phyloP scores from a whole-genome alignment of 2,329 filamentous ascomycete species.

The Emergomyces pasteurianus region DNA sequence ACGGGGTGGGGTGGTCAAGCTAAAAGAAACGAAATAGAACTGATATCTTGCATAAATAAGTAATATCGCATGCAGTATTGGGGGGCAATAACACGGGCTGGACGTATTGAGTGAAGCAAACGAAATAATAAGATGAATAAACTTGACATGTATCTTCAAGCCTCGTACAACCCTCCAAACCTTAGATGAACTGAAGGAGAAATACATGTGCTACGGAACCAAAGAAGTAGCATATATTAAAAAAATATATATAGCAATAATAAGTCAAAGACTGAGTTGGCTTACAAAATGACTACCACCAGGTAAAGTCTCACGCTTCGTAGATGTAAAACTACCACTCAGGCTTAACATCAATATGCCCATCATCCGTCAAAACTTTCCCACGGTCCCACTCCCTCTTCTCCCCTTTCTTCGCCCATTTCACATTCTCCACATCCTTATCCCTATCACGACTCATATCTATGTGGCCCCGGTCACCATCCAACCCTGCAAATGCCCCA shows the following conservation, averaged over 20 bases:
- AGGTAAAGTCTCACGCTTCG: background rate
- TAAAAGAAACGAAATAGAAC: background rate
- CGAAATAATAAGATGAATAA: background rate
- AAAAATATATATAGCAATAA: background rate
- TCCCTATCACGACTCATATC: slow-evolving; percentile 24
- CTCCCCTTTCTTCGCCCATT: slow-evolving; percentile 61
- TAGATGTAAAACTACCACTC: slow-evolving; percentile 28
- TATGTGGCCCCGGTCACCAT: slow-evolving; percentile 7
- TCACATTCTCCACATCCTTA: slow-evolving; percentile 55
- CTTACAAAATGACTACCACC: background rate
- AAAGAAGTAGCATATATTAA: background rate
- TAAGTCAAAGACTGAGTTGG: background rate
- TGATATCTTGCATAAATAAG: too few relatives aligned
- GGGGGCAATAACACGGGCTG: background rate
- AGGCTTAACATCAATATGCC: slow-evolving; percentile 39
- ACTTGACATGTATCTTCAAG: background rate
- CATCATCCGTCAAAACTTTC: slow-evolving; percentile 47
- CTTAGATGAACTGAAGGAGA: too few relatives aligned
- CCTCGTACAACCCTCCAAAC: background rate
- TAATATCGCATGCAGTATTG: background rate
- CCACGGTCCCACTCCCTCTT: slow-evolving; percentile 55
- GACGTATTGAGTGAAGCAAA: background rate
- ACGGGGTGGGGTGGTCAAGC: background rate
- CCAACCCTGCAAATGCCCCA: slow-evolving; percentile 40
- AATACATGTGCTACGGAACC: too few relatives aligned